Percentiles rank a stretch among this genome's conserved stretches.
These are phyloP conservation scores for Neckera pumila DNA, from an alignment of 225 moss, liverwort and hornwort species.

Conservation along the genomic window DNA sequence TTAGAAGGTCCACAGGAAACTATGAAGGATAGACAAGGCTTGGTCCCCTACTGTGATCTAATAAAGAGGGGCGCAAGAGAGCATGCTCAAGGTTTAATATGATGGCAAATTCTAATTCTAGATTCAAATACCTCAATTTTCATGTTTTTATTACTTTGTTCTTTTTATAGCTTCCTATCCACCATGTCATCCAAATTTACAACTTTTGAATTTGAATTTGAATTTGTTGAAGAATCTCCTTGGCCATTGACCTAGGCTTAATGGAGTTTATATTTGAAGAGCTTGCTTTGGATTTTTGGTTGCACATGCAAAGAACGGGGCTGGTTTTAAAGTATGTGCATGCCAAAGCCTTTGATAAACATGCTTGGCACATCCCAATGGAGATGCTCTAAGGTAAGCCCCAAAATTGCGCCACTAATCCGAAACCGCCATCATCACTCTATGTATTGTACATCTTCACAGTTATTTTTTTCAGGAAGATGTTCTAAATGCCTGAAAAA, in stretches of 20 bases:
- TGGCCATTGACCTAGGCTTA: background rate
- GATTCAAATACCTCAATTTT: background rate
- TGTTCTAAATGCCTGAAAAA: no score
- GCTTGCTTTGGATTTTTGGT: accelerated
- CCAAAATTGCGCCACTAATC: accelerated
- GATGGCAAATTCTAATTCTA: background rate
- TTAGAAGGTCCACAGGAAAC: background rate
- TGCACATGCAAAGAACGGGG: accelerated
- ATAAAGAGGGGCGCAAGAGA: background rate
- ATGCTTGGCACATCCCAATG: background rate
- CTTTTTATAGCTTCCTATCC: background rate
- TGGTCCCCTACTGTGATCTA: background rate
- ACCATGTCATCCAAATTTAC: background rate
- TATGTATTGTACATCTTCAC: no score
- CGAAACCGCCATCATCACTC: background rate
- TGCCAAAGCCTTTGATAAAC: accelerated
- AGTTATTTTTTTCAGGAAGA: no score
- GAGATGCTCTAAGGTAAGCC: background rate
- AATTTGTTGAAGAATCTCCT: accelerated
- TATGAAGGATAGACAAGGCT: accelerated
- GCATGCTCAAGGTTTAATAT: accelerated
- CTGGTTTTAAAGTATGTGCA: accelerated
- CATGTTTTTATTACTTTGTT: background rate
- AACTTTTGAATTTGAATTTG: background rate
- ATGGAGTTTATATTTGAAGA: background rate